Percentiles rank a stretch among this genome's conserved stretches.
Conservation (phyloP, 495 filamentous ascomycete genomes). For the Aspergillus steynii region DNA sequence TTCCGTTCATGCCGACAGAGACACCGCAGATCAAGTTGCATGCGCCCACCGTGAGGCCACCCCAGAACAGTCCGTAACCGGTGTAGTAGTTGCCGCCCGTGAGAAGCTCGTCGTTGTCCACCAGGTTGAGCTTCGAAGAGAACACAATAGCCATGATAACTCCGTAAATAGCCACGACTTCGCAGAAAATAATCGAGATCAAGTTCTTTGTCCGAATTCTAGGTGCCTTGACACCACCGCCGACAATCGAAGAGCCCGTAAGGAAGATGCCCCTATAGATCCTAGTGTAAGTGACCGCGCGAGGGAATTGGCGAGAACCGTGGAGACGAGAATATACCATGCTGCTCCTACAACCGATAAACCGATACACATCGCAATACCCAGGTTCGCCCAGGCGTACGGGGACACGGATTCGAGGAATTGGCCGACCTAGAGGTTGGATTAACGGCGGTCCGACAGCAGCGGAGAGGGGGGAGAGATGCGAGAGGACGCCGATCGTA, state of each 20-base stretch:
- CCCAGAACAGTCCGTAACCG: slow-evolving; percentile 97
- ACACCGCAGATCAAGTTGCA: slow-evolving; percentile 97
- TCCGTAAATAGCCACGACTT: slow-evolving; percentile 99
- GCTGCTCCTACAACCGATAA: slow-evolving; percentile 94
- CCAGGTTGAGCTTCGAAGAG: slow-evolving; percentile 73
- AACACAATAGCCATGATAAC: slow-evolving; percentile 99
- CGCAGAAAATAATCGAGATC: slow-evolving; percentile 99
- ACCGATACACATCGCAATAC: slow-evolving; percentile 92
- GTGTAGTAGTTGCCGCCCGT: slow-evolving; percentile 81
- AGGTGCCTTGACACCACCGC: slow-evolving; percentile 92
- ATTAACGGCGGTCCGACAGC: slow-evolving; percentile 20
- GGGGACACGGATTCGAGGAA: slow-evolving; percentile 95
- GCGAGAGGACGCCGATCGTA: slow-evolving; percentile 35
- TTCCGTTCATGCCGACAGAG: slow-evolving; percentile 96
- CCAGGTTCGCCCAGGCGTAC: slow-evolving; percentile 87
- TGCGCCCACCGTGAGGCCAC: slow-evolving; percentile 86
- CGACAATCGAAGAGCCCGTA: slow-evolving; percentile 96
- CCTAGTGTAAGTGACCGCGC: slow-evolving; percentile 26
- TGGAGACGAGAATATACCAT: slow-evolving; percentile 65
- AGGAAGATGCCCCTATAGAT: slow-evolving; percentile 93
- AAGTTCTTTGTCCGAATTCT: slow-evolving; percentile 98
- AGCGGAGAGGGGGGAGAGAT: slow-evolving; percentile 1
- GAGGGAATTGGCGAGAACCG: slow-evolving; percentile 4
- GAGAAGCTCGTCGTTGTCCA: slow-evolving; percentile 54
- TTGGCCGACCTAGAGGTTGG: slow-evolving; percentile 69